Evolutionary conservation across 345 rosid genomes (phyloP), one percentile per base, ranked within the genome.

Genomic region (Sisymbrium irio): DNA sequence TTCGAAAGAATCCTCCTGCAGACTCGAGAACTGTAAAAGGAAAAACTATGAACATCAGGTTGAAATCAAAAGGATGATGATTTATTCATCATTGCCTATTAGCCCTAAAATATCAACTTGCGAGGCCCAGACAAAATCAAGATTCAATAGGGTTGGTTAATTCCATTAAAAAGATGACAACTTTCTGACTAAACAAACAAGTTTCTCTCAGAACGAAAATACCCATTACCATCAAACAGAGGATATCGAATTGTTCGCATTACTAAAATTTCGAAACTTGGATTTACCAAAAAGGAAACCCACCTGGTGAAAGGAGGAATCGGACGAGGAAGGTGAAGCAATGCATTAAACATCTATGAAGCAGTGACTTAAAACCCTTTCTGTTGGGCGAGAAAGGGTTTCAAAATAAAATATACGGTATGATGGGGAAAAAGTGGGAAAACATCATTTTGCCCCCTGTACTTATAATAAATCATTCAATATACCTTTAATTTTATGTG

Each of bases 1-100:
- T 60, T 62, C 7, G 61, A 46, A 51, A 60, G 28, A 47, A 71
- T 64, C 64, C 76, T 74, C 68, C 88, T 73, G 68, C 72, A 71
- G 9, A 57, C 40, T 42, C 72, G 47, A 63, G 6, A 56, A 49
- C 76, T 71, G 62, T 56, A 18, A 40, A 3, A 22, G 25, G 3
- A n/a, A n/a, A n/a, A n/a, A n/a, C n/a, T n/a, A n/a, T n/a, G n/a
- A n/a, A n/a, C n/a, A n/a, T n/a, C n/a, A n/a, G n/a, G n/a, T n/a
- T n/a, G n/a, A n/a, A n/a, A n/a, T n/a, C n/a, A n/a, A n/a, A n/a
- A n/a, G n/a, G n/a, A n/a, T n/a, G n/a, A 15, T 51, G 33, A 3
- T 37, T 39, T 25, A 7, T 3, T 3, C 63, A 45, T 12, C 66
- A 54, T 19, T 62, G 14, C 45, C 20, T 15, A 50, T 22, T 71